Conservation (phyloP, 177 flowering plant genomes). For the Vitis hybrid region DNA sequence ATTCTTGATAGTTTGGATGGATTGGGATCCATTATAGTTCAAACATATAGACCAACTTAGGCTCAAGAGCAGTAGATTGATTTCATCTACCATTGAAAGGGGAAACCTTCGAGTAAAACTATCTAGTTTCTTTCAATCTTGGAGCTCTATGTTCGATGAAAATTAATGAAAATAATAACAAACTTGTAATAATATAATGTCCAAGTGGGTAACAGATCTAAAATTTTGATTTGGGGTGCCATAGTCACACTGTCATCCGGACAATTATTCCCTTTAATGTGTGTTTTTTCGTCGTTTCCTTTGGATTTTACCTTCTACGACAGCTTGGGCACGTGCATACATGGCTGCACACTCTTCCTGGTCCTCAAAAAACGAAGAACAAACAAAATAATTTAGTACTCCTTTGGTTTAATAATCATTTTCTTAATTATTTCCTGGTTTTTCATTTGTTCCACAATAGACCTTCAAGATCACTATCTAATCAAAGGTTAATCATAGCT, state of each 20-base stretch:
- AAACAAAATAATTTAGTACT: not conserved
- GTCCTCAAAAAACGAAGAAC: not conserved
- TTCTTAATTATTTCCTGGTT: too few species aligned
- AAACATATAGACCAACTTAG: too few species aligned
- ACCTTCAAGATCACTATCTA: constrained; percentile 9
- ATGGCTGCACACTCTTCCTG: constrained; percentile 3
- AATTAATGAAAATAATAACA: not conserved
- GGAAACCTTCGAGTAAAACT: too few species aligned
- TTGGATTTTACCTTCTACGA: constrained; percentile 37
- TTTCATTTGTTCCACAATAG: not conserved
- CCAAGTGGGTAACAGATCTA: constrained; percentile 19
- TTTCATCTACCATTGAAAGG: too few species aligned
- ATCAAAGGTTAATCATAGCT: not conserved
- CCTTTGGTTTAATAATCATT: too few species aligned
- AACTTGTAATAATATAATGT: not conserved
- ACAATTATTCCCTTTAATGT: constrained; percentile 54
- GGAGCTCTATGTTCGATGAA: not conserved
- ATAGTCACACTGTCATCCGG: constrained; percentile 26
- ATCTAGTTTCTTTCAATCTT: not conserved
- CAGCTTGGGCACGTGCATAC: constrained; percentile 53
- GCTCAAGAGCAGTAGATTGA: too few species aligned
- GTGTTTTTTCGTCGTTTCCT: constrained; percentile 47
- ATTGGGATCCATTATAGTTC: too few species aligned
- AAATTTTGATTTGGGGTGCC: constrained; percentile 11
- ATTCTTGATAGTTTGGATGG: too few species aligned